Conservation (phyloP, 352 stramenopile species). For the Phytophthora citrophthora region DNA sequence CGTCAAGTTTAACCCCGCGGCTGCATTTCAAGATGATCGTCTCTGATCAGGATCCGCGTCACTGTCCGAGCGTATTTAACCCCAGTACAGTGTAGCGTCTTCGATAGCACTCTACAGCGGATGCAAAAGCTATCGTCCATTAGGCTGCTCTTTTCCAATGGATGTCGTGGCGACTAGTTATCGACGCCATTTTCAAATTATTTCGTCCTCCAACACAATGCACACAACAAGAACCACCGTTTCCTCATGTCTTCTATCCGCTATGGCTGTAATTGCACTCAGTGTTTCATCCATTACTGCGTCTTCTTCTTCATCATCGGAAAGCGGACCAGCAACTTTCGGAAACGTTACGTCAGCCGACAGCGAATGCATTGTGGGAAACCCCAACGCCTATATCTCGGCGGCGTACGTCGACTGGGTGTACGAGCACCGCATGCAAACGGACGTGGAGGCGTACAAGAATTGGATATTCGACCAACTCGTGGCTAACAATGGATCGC, state of each 20-base stretch:
- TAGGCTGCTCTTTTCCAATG: background rate
- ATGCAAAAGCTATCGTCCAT: background rate
- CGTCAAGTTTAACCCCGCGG: background rate
- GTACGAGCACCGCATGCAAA: constrained; percentile 22
- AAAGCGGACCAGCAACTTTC: constrained; percentile 4
- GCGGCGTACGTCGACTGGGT: constrained; percentile 11
- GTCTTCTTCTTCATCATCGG: background rate
- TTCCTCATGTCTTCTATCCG: background rate
- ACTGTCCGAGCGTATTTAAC: background rate
- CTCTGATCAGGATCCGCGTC: background rate
- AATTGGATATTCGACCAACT: constrained; percentile 48
- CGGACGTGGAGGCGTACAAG: constrained; percentile 11
- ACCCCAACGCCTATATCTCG: constrained; percentile 11
- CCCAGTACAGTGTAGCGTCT: background rate
- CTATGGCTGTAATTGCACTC: background rate
- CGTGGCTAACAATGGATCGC: constrained; percentile 19
- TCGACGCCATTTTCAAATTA: constrained; percentile 1
- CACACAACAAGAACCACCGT: background rate
- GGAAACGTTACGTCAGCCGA: constrained; percentile 2
- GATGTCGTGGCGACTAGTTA: background rate
- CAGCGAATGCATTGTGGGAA: constrained; percentile 4
- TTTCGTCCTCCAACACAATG: background rate
- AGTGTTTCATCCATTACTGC: background rate
- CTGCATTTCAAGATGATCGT: background rate
- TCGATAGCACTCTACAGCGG: background rate